These are phyloP conservation scores for Pyrus hybrid DNA, from an alignment of 331 rosid genomes.

Conservation along the genomic window DNA sequence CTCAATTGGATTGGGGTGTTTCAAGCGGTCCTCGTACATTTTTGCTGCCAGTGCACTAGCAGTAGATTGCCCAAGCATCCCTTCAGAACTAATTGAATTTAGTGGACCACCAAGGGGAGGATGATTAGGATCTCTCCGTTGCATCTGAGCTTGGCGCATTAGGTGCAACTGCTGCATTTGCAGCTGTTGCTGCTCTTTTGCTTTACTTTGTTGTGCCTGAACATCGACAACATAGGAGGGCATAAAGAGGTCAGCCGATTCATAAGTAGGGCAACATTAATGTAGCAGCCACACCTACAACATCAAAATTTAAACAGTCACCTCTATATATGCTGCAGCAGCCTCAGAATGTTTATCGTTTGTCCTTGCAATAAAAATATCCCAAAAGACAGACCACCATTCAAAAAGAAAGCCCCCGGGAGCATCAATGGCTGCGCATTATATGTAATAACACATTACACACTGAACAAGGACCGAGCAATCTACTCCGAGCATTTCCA, in stretches of 20 bases:
- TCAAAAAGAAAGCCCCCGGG: constrained; percentile 96
- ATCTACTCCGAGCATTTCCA: background rate
- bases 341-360: constrained; percentile 92
- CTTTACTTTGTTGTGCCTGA: constrained; percentile 73
- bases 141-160: constrained; percentile 84
- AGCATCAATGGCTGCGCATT: constrained; percentile 92
- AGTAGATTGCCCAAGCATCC: constrained; percentile 76
- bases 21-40: constrained; percentile 87
- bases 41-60: constrained; percentile 84
- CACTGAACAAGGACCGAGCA: background rate
- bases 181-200: constrained; percentile 73
- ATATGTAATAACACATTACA: constrained; percentile 7
- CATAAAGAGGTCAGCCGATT: background rate
- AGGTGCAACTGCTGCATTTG: constrained; percentile 84
- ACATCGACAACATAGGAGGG: constrained; percentile 4
- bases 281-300: background rate
- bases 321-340: constrained; percentile 91
- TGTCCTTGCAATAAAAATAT: constrained; percentile 85
- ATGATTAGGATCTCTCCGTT: constrained; percentile 74
- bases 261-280: background rate
- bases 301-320: constrained; percentile 12
- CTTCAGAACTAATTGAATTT: constrained; percentile 62
- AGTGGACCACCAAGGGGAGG: constrained; percentile 62
- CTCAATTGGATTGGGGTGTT: constrained; percentile 65
- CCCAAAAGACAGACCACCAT: constrained; percentile 99